Conservation (phyloP, 306 rosid species). For the Ormosia semicastrata region DNA sequence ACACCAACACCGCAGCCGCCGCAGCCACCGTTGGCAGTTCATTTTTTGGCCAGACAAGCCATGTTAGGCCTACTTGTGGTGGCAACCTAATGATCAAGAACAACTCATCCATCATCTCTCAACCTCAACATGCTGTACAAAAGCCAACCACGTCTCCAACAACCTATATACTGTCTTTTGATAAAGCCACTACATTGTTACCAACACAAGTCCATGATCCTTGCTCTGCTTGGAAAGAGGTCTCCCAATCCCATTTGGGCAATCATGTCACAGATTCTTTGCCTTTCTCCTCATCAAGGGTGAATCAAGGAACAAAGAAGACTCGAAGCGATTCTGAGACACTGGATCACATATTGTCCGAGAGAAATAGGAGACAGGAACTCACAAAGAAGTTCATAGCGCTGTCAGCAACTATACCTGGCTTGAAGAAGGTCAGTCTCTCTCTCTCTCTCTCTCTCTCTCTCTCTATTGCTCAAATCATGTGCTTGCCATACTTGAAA, state of each 20-base stretch:
- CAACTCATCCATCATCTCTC: background rate
- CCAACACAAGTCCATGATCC: background rate
- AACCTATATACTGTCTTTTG: slow-evolving; percentile 17
- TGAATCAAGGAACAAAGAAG: slow-evolving; percentile 6
- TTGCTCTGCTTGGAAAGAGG: background rate
- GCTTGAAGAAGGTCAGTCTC: slow-evolving; percentile 26
- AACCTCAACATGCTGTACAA: background rate
- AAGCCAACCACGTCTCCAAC: slow-evolving; percentile 2
- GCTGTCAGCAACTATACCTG: slow-evolving; percentile 33
- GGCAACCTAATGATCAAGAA: background rate
- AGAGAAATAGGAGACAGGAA: slow-evolving; percentile 32
- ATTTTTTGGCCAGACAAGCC: background rate
- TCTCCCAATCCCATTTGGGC: background rate
- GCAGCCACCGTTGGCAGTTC: too few species aligned
- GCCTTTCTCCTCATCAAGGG: background rate
- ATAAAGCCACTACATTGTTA: slow-evolving; percentile 21
- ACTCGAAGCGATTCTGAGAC: slow-evolving; percentile 15
- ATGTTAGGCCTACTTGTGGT: background rate
- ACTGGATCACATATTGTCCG: slow-evolving; percentile 15
- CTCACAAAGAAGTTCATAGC: slow-evolving; percentile 30
- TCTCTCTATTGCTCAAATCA: background rate
- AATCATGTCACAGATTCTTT: background rate
- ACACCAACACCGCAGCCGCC: background rate
- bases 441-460: background rate
- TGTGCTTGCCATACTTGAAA: background rate